Percentiles rank a stretch among this genome's conserved stretches.
Evolutionary conservation across 202 grass and related monocot species (phyloP).

Genomic region (Brachypodium distachyon): DNA sequence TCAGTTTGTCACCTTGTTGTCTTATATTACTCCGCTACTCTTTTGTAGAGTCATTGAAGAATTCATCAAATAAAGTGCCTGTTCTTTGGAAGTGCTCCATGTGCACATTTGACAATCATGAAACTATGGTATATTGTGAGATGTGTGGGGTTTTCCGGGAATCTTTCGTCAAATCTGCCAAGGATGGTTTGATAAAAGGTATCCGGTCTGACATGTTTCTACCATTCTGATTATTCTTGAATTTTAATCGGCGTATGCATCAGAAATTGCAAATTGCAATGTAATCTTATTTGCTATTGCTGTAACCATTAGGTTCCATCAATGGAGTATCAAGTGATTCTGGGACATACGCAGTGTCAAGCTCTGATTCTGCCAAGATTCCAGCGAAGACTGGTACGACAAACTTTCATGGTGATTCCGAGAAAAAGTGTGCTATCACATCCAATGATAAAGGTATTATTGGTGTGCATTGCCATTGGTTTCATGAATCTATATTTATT

Average conservation of each 20-base stretch:
- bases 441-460: slow-evolving; percentile 48
- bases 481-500: slow-evolving; percentile 7
- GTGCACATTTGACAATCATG: slow-evolving; percentile 71
- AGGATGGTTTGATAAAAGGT: slow-evolving; percentile 53
- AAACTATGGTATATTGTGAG: slow-evolving; percentile 61
- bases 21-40: background rate
- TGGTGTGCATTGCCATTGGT: slow-evolving; percentile 3
- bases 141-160: slow-evolving; percentile 85
- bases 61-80: slow-evolving; percentile 20
- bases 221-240: slow-evolving; percentile 10
- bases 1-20: slow-evolving; percentile 8
- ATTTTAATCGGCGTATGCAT: background rate
- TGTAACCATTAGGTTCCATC: slow-evolving; percentile 27
- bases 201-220: slow-evolving; percentile 5
- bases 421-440: slow-evolving; percentile 23
- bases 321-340: slow-evolving; percentile 29
- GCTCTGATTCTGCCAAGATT: slow-evolving; percentile 36
- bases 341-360: slow-evolving; percentile 18
- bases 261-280: background rate
- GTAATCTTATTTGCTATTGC: slow-evolving; percentile 13
- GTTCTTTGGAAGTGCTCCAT: slow-evolving; percentile 72
- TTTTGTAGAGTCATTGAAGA: slow-evolving; percentile 37
- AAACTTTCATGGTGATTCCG: background rate
- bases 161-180: slow-evolving; percentile 60
- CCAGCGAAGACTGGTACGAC: slow-evolving; percentile 6